phyloP scores from a whole-genome alignment of 306 rosid species.

The Pachyrhizus erosus region DNA sequence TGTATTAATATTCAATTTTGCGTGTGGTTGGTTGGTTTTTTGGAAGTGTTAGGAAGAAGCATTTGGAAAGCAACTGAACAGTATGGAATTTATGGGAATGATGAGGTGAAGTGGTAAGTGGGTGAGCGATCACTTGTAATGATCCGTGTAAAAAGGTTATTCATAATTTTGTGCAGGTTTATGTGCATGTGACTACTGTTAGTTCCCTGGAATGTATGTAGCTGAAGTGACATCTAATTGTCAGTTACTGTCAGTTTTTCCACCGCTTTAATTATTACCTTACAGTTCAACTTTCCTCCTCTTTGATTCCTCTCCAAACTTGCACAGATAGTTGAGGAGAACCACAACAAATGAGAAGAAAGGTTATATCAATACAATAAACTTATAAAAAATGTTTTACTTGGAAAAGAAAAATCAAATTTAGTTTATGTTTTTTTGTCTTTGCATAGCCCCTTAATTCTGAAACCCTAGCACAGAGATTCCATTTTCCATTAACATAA shows the following conservation, averaged over 20 bases:
- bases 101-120: constrained; percentile 35
- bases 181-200: constrained; percentile 43
- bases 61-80: constrained; percentile 38
- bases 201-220: constrained; percentile 50
- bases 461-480: constrained; percentile 40
- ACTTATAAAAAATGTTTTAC: neutral
- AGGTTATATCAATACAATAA: neutral
- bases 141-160: constrained; percentile 36
- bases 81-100: constrained; percentile 38
- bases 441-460: constrained; percentile 16
- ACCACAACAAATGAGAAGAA: neutral
- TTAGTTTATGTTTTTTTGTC: constrained; percentile 14
- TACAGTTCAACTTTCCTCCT: constrained; percentile 37
- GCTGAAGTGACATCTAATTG: constrained; percentile 68
- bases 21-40: constrained; percentile 19
- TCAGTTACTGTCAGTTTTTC: constrained; percentile 50
- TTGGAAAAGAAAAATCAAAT: neutral
- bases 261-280: constrained; percentile 39
- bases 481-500: constrained; percentile 14
- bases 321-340: constrained; percentile 28
- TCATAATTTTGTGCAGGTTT: constrained; percentile 29
- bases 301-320: constrained; percentile 40
- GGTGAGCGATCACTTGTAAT: constrained; percentile 11
- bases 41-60: constrained; percentile 27
- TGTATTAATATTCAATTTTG: constrained; percentile 39